These are phyloP conservation scores for Tolypocladium ovalisporum DNA, from an alignment of 2,329 filamentous ascomycete species.

Conservation along the genomic window DNA sequence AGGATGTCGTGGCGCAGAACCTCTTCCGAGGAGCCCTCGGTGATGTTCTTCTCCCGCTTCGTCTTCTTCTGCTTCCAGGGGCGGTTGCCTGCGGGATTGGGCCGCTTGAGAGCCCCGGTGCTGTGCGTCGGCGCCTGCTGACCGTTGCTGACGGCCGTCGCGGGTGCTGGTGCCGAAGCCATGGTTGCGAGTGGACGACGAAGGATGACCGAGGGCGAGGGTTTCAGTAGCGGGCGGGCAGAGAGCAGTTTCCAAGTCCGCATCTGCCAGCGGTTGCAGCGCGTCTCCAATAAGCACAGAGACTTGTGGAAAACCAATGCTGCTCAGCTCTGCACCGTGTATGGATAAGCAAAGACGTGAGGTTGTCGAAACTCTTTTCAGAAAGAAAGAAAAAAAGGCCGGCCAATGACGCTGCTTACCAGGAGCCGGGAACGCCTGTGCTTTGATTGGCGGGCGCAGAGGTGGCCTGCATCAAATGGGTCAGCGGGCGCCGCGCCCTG, in stretches of 20 bases:
- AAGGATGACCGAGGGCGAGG: not conserved
- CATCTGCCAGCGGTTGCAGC: not conserved
- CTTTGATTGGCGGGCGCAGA: not conserved
- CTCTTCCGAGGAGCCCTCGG: constrained; percentile 54
- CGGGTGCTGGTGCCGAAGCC: not conserved
- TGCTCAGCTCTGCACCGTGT: not conserved
- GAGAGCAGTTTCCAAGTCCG: not conserved
- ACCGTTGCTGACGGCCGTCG: not conserved
- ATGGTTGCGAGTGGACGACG: not conserved
- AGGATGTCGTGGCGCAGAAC: constrained; percentile 55
- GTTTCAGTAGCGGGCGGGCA: not conserved
- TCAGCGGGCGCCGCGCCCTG: no score
- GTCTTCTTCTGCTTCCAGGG: constrained; percentile 36
- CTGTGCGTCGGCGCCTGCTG: not conserved
- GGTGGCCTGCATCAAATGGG: no score
- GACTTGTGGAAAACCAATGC: no score
- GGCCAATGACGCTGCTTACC: not conserved
- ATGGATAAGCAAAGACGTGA: no score
- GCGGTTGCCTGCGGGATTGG: constrained; percentile 4
- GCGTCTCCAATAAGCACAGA: not conserved
- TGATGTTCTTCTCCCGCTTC: constrained; percentile 48
- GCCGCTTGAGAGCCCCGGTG: not conserved
- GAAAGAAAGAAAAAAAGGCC: not conserved
- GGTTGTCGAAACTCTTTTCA: not conserved
- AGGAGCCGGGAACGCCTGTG: not conserved